Conservation (phyloP, 345 rosid species). For the Nasturtium officinale region DNA sequence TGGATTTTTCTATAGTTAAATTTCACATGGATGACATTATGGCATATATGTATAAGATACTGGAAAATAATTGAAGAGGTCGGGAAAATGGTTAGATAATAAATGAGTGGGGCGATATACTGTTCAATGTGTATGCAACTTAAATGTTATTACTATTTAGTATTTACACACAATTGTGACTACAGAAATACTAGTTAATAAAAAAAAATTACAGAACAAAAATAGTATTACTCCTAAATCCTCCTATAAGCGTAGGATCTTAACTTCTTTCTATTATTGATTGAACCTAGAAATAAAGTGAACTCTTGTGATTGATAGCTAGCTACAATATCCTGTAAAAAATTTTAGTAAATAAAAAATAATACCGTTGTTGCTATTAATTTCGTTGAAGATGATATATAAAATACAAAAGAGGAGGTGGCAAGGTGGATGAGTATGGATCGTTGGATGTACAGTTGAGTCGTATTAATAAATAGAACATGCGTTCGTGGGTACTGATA, state of each 20-base stretch:
- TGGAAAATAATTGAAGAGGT: constrained; percentile 16
- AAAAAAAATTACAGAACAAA: not conserved
- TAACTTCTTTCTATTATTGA: constrained; percentile 12
- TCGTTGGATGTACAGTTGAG: constrained; percentile 41
- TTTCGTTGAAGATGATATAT: constrained; percentile 11
- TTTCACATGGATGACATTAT: constrained; percentile 32
- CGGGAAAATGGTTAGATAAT: constrained; percentile 36
- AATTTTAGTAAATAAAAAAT: not conserved
- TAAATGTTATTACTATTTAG: not conserved
- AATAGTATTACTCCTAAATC: not conserved
- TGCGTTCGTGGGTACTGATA: constrained; percentile 30
- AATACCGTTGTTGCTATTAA: constrained; percentile 21
- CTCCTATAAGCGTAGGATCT: not conserved
- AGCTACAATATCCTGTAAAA: not conserved
- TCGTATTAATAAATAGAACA: constrained; percentile 18
- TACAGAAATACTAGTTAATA: not conserved
- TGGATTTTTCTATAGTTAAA: constrained; percentile 25
- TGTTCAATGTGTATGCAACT: constrained; percentile 22
- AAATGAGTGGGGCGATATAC: constrained; percentile 33
- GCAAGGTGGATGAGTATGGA: constrained; percentile 3
- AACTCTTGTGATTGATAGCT: not conserved
- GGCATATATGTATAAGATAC: constrained; percentile 16
- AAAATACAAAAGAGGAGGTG: constrained; percentile 22
- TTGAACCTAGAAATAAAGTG: constrained; percentile 24
- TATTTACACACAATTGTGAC: not conserved